Evolutionary conservation across 257 asterid genomes (phyloP), one percentile per base, ranked within the genome.

Genomic region (Solanum microdontum): DNA sequence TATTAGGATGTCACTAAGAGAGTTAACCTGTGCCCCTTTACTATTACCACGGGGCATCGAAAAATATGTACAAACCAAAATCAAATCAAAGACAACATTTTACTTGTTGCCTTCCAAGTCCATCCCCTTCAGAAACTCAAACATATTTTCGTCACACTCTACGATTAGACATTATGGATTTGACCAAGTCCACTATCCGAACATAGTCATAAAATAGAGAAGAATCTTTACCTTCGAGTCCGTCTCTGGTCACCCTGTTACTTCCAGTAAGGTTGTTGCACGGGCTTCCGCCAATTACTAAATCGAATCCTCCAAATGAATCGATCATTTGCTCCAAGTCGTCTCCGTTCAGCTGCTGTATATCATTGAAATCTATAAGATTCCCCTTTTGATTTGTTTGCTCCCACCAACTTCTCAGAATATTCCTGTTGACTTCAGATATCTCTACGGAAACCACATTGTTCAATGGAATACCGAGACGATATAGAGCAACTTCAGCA

Each of bases 401-500:
- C 90, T 95, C 98, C 99, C 98, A 97, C 99, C 99, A 97, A 36
- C 97, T 87, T 87, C 93, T 88, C 1, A 97, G 93, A 1, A 97
- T 94, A 30, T 94, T 93, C n/a, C 97, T 83, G 51, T 93, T 95
- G 4, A 88, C 94, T 86, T 97, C 95, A 0, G 97, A 91, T 21
- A 89, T 97, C 84, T 97, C 99, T 0, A 97, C 93, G 0, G 99
- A 88, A 26, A 96, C 98, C 0, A 97, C 98, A 4, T 90, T 92
- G 62, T 90, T 95, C 88, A 96, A 8, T 26, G 89, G 94, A 17
- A 97, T 72, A 2, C 98, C 99, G 0, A 96, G 96, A 4, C 98
- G 91, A 37, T 97, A 96, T 19, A 97, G 99, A 1, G 99, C 98
- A 23, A 97, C 98, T 80, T 97, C 99, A 6, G 93, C 99, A 13